Percentiles rank a stretch among this genome's conserved stretches.
phyloP scores from a whole-genome alignment of 1,284 basidiomycete genomes.

The Rugosomyces carneus region DNA sequence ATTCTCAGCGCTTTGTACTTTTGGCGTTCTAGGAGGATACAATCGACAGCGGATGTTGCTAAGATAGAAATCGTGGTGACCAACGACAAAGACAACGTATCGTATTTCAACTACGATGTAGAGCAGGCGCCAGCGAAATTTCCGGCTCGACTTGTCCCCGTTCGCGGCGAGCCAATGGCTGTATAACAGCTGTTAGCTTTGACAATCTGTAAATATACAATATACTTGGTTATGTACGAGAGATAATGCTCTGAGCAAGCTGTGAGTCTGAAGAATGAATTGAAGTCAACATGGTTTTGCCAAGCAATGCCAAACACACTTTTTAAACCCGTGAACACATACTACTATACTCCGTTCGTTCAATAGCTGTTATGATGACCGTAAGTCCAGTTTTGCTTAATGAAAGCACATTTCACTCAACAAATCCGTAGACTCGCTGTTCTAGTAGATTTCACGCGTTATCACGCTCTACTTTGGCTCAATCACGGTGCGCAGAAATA shows the following conservation, averaged over 20 bases:
- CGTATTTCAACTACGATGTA: constrained; percentile 4
- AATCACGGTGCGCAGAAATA: constrained; percentile 28
- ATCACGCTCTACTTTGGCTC: constrained; percentile 35
- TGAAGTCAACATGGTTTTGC: too few species aligned
- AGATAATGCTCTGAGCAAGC: too few species aligned
- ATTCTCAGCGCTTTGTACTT: constrained; percentile 34
- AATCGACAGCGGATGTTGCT: neutral
- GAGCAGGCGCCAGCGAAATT: neutral
- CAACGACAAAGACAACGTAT: constrained; percentile 6
- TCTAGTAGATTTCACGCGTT: constrained; percentile 39
- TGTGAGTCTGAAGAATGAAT: too few species aligned
- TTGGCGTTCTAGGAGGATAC: constrained; percentile 20
- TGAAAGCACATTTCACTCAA: too few species aligned
- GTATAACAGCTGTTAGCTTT: neutral
- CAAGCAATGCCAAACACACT: too few species aligned
- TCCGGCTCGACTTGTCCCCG: neutral
- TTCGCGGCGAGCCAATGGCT: neutral
- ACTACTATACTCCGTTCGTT: too few species aligned
- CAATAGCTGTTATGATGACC: too few species aligned
- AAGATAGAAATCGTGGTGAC: constrained; percentile 5
- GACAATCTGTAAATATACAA: neutral
- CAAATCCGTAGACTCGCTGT: constrained; percentile 37
- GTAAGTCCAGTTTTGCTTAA: too few species aligned
- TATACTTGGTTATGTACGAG: too few species aligned
- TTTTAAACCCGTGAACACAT: too few species aligned